Conservation (phyloP, 345 rosid genomes). For the Heritiera littoralis region DNA sequence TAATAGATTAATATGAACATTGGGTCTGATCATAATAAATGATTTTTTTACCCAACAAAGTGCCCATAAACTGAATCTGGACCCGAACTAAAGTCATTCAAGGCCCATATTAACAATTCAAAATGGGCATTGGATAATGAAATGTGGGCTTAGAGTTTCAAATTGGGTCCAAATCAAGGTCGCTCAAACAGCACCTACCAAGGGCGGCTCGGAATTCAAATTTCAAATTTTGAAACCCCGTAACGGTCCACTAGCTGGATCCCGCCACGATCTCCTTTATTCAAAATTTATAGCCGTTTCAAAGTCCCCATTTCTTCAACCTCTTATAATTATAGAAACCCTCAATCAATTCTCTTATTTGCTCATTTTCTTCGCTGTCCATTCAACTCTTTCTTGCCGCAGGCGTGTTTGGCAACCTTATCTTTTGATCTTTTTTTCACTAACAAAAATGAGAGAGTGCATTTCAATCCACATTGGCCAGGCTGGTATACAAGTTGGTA, state of each 20-base stretch:
- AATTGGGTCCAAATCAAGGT: not conserved
- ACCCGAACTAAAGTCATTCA: not conserved
- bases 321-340: not conserved
- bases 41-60: too few species aligned
- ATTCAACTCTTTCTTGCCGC: not conserved
- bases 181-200: not conserved
- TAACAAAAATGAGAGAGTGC: conserved; percentile 55
- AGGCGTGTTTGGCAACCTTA: conserved; percentile 17
- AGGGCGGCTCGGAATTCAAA: not conserved
- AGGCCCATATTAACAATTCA: not conserved
- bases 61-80: too few species aligned
- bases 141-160: not conserved
- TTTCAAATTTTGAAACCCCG: not conserved
- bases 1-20: too few species aligned
- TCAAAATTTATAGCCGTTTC: not conserved
- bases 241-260: not conserved
- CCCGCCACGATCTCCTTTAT: not conserved
- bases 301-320: not conserved
- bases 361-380: not conserved
- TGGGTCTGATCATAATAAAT: too few species aligned
- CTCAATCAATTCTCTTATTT: not conserved
- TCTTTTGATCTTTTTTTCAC: not conserved
- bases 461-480: conserved; percentile 63
- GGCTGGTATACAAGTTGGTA: conserved; percentile 79
- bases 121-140: not conserved